These are phyloP conservation scores for Toxoplasma gondii DNA, from an alignment of 169 alveolate species.

Conservation along the genomic window DNA sequence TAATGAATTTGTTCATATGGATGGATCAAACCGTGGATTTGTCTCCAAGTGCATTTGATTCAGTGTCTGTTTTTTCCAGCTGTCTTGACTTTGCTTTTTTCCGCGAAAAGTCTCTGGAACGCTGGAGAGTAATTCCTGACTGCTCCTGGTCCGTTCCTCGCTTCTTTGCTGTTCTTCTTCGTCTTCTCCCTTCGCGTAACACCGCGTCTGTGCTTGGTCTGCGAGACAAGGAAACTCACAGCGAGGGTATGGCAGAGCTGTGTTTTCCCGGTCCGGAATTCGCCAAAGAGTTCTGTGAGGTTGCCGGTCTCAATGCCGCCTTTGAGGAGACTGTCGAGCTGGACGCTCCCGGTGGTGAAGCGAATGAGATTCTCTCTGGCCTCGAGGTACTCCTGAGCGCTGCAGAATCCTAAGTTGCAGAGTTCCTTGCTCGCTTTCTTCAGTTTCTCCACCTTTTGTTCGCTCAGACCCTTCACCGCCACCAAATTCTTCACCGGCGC, in stretches of 20 bases:
- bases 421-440: constrained; percentile 91
- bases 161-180: too few species aligned
- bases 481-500: constrained; percentile 64
- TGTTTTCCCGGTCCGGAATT: constrained; percentile 97
- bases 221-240: constrained; percentile 62
- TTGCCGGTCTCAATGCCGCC: constrained; percentile 98
- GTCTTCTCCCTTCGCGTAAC: too few species aligned
- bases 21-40: too few species aligned
- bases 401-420: constrained; percentile 63
- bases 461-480: constrained; percentile 96
- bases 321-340: constrained; percentile 94
- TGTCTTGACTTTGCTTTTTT: too few species aligned
- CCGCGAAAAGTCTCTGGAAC: too few species aligned
- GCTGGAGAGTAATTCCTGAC: too few species aligned
- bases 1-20: not conserved
- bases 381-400: constrained; percentile 67
- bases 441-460: constrained; percentile 95
- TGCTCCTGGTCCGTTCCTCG: too few species aligned
- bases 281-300: constrained; percentile 98
- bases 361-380: constrained; percentile 89
- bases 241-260: constrained; percentile 96
- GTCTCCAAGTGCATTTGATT: too few species aligned
- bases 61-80: not conserved
- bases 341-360: constrained; percentile 94
- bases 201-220: too few species aligned